Evolutionary conservation across 805 yeast species (phyloP).

Genomic region (Peterozyma toletana): DNA sequence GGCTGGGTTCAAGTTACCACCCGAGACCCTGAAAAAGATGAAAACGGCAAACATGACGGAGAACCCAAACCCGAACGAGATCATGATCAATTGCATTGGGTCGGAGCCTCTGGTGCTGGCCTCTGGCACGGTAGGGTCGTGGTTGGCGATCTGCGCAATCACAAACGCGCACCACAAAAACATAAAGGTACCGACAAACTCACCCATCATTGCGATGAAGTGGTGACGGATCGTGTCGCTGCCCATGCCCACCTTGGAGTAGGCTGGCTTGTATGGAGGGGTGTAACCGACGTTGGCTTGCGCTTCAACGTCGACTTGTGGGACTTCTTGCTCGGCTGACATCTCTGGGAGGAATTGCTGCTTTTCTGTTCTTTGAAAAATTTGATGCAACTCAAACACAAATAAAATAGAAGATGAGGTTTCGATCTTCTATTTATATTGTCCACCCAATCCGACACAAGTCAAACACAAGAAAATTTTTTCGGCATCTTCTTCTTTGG

Average conservation of each 20-base stretch:
- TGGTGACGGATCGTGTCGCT: slow-evolving; percentile 48
- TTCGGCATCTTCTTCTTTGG: too few relatives aligned
- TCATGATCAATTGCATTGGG: slow-evolving; percentile 69
- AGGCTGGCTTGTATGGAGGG: slow-evolving; percentile 26
- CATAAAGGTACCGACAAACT: slow-evolving; percentile 80
- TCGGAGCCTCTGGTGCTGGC: slow-evolving; percentile 25
- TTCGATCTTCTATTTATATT: too few relatives aligned
- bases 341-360: background rate
- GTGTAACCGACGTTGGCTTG: slow-evolving; percentile 26
- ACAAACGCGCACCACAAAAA: slow-evolving; percentile 77
- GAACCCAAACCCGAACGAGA: slow-evolving; percentile 81
- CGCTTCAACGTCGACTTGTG: slow-evolving; percentile 27
- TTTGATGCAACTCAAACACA: too few relatives aligned
- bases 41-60: slow-evolving; percentile 72
- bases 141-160: slow-evolving; percentile 76
- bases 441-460: too few relatives aligned
- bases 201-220: slow-evolving; percentile 65
- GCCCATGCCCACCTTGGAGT: slow-evolving; percentile 28
- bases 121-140: slow-evolving; percentile 21
- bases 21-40: slow-evolving; percentile 68
- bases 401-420: too few relatives aligned
- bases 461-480: too few relatives aligned
- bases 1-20: slow-evolving; percentile 89
- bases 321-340: slow-evolving; percentile 2
- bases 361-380: too few relatives aligned